Evolutionary conservation across 139 green algal genomes (phyloP).

Genomic region (Chlamydomonas eustigma): DNA sequence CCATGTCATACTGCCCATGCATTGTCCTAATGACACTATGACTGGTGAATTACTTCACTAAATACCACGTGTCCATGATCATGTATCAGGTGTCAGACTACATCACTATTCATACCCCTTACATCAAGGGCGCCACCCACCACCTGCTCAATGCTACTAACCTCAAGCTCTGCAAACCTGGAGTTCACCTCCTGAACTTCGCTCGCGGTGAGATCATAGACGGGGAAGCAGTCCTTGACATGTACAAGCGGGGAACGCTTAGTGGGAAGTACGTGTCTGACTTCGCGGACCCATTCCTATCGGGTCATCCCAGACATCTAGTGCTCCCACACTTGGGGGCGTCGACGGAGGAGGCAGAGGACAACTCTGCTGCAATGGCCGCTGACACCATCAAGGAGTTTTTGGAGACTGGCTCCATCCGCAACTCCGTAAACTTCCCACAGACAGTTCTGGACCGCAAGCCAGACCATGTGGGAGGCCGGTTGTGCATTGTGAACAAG

Average conservation of each 20-base stretch:
- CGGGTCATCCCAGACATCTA: slow-evolving; percentile 40
- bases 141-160: slow-evolving; percentile 50
- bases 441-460: slow-evolving; percentile 35
- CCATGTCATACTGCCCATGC: too few relatives aligned
- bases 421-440: slow-evolving; percentile 58
- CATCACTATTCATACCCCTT: slow-evolving; percentile 47
- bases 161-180: slow-evolving; percentile 43
- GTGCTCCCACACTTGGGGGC: slow-evolving; percentile 50
- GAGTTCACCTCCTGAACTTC: slow-evolving; percentile 55
- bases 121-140: slow-evolving; percentile 52
- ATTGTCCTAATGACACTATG: too few relatives aligned
- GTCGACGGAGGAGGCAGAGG: slow-evolving; percentile 52
- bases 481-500: slow-evolving; percentile 52
- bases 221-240: slow-evolving; percentile 30
- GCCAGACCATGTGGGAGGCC: slow-evolving; percentile 34
- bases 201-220: slow-evolving; percentile 51
- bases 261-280: slow-evolving; percentile 55
- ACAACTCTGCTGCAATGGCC: slow-evolving; percentile 56
- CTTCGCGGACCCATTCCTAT: slow-evolving; percentile 43
- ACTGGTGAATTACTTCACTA: too few relatives aligned
- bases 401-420: slow-evolving; percentile 51
- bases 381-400: slow-evolving; percentile 56
- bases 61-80: not conserved
- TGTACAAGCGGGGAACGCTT: slow-evolving; percentile 30
- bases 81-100: slow-evolving; percentile 37